A percentile compares a stretch with the other conserved stretches of the same genome.
Conservation (phyloP, 1,139 yeast genomes). For the Yamadazyma atmosphaerica region DNA sequence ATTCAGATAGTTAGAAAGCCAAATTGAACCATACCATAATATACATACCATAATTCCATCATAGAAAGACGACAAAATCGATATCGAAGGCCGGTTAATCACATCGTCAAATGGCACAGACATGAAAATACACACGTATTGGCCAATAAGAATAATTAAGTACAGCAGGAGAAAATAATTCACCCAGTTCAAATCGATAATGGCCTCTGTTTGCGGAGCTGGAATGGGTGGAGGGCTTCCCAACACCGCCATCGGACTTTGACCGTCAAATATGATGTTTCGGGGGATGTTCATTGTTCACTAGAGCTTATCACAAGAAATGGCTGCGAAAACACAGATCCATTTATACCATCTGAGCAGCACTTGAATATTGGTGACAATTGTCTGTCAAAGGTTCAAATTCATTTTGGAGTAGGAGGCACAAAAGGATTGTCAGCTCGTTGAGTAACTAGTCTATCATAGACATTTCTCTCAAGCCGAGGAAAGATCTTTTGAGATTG, state of each 20-base stretch:
- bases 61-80: slow-evolving; percentile 27
- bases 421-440: slow-evolving; percentile 23
- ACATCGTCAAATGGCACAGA: slow-evolving; percentile 47
- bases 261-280: slow-evolving; percentile 6
- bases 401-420: slow-evolving; percentile 36
- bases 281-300: slow-evolving; percentile 6
- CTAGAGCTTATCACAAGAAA: too few species aligned
- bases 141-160: slow-evolving; percentile 31
- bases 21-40: too few species aligned
- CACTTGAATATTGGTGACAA: too few species aligned
- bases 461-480: slow-evolving; percentile 50
- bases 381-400: too few species aligned
- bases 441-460: slow-evolving; percentile 26
- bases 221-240: slow-evolving; percentile 1
- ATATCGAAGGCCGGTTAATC: slow-evolving; percentile 36
- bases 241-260: neutral
- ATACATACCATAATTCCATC: slow-evolving; percentile 30
- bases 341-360: too few species aligned
- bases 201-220: slow-evolving; percentile 1
- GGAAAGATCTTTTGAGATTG: slow-evolving; percentile 53
- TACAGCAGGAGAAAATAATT: slow-evolving; percentile 25
- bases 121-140: slow-evolving; percentile 39
- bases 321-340: slow-evolving; percentile 6
- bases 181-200: slow-evolving; percentile 18
- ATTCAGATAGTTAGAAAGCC: slow-evolving; percentile 11